phyloP scores from a whole-genome alignment of 2,329 filamentous ascomycete species.

The Calonectria hongkongensis region DNA sequence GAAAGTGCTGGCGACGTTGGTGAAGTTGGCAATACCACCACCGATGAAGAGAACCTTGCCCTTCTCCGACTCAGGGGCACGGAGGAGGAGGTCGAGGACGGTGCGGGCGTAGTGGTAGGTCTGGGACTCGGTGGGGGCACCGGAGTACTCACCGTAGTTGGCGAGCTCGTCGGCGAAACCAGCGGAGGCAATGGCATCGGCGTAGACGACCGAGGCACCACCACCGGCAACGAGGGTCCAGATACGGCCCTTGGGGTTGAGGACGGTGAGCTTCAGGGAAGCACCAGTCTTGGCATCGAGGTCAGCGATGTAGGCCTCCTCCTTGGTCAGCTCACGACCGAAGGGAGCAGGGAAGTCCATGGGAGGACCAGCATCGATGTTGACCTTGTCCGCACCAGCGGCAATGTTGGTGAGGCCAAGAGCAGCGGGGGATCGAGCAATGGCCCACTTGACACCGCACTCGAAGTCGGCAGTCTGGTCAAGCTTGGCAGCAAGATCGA shows the following conservation, averaged over 20 bases:
- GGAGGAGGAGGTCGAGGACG: slow-evolving; percentile 97
- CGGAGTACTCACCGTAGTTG: slow-evolving; percentile 99
- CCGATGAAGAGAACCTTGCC: slow-evolving; percentile 99
- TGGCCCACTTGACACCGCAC: slow-evolving; percentile 99
- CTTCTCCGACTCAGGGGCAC: slow-evolving; percentile 87
- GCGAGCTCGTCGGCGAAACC: slow-evolving; percentile 97
- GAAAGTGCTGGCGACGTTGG: slow-evolving; percentile 99
- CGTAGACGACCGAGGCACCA: slow-evolving; percentile 99
- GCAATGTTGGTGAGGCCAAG: slow-evolving; percentile 85
- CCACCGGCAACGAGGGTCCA: slow-evolving; percentile 99
- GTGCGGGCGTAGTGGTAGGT: slow-evolving; percentile 99
- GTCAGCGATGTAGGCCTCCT: slow-evolving; percentile 99
- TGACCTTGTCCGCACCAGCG: slow-evolving; percentile 83
- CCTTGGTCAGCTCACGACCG: slow-evolving; percentile 98
- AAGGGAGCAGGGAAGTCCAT: slow-evolving; percentile 99
- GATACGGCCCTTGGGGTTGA: slow-evolving; percentile 93
- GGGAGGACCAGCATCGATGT: slow-evolving; percentile 95
- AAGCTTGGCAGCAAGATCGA: slow-evolving; percentile 98
- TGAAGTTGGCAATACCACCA: slow-evolving; percentile 99
- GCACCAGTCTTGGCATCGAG: slow-evolving; percentile 99
- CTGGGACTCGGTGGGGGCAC: slow-evolving; percentile 98
- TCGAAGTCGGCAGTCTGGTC: slow-evolving; percentile 99
- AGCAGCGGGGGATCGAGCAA: slow-evolving; percentile 92
- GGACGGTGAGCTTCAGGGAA: slow-evolving; percentile 97
- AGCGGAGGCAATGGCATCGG: slow-evolving; percentile 96